Base-by-base conservation (phyloP, 371 early-diverging fungal species). In the Globomyces sp. region DNA sequence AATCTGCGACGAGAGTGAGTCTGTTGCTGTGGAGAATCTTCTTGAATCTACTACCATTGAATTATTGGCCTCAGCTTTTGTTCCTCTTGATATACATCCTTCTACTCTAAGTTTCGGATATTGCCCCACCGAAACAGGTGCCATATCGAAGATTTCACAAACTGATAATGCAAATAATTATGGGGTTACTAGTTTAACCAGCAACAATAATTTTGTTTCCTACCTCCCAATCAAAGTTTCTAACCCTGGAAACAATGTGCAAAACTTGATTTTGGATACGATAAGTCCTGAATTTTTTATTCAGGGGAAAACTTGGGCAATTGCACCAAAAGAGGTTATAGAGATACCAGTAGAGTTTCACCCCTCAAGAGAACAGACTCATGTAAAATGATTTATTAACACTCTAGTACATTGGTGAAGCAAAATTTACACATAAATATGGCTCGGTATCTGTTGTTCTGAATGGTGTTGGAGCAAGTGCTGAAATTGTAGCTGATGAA, bases 291-390 rank as follows among this genome's bases (percentile, higher is more conserved):
- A 77, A 61, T 85, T 82, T 58, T 69, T 70, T 2, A 63, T 83
- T 9, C 73, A 65, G 3, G 77, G 75, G 1, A 66, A 82, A 9
- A 65, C 72, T 34, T 85, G 85, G 85, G 39, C 59, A 11, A 58
- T 85, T 5, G 68, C 69, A 47, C 69, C 82, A 2, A 82, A 82
- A 39, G 78, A 80, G 34, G 76, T 76, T 61, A 58, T 85, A 11
- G 39, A 64, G 11, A 74, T 85, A 43, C 81, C 81, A 9, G 71
- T 85, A 2, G 80, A 80, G 62, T 85, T 85, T 64, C 81, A 80
- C 64, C 85, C 85, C 0, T 71, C 72, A 39, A 67, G 74, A 51
- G 80, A 80, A 59, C 85, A 85, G 66, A 65, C 77, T 2, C 80
- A 24, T 24, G 24, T 24, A 24, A 24, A 24, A 24, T 24, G 24